Evolutionary conservation across 1,139 yeast species (phyloP).

Genomic region (Pichia sp.): DNA sequence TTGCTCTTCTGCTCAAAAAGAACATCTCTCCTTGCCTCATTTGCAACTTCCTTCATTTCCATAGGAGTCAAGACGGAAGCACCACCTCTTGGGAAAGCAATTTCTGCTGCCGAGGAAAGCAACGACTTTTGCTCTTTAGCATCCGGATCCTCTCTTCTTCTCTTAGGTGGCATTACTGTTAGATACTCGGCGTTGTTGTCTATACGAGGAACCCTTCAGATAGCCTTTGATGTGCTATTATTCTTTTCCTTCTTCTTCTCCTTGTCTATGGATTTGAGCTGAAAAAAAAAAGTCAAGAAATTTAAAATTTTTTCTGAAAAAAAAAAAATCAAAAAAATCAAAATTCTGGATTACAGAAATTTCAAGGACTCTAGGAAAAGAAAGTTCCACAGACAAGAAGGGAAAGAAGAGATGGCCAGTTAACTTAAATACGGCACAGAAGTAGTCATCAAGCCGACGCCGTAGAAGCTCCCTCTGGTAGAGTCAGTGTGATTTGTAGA

Average conservation of each 20-base stretch:
- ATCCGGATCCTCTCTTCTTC: slow-evolving; percentile 29
- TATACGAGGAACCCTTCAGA: neutral
- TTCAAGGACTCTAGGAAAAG: too few species aligned
- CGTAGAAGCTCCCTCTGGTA: too few species aligned
- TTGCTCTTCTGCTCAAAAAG: slow-evolving; percentile 49
- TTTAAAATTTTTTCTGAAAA: neutral
- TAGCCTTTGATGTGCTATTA: neutral
- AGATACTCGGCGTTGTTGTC: neutral
- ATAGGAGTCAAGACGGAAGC: slow-evolving; percentile 78
- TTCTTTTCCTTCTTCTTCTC: neutral
- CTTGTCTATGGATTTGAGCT: neutral
- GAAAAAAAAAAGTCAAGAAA: neutral
- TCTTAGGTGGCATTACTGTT: slow-evolving; percentile 24
- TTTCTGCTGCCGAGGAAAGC: slow-evolving; percentile 42
- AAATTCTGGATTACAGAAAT: neutral
- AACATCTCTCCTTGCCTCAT: slow-evolving; percentile 87
- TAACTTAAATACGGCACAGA: too few species aligned
- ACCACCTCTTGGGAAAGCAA: slow-evolving; percentile 95
- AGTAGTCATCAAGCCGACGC: too few species aligned
- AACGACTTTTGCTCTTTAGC: slow-evolving; percentile 22
- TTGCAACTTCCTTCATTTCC: slow-evolving; percentile 88
- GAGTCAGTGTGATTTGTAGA: too few species aligned
- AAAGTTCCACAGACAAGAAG: too few species aligned
- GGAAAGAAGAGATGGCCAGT: too few species aligned
- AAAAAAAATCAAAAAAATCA: neutral